Percentiles rank a stretch among this genome's conserved stretches.
Evolutionary conservation across 257 asterid genomes (phyloP).

Genomic region (Ocimum tenuiflorum): DNA sequence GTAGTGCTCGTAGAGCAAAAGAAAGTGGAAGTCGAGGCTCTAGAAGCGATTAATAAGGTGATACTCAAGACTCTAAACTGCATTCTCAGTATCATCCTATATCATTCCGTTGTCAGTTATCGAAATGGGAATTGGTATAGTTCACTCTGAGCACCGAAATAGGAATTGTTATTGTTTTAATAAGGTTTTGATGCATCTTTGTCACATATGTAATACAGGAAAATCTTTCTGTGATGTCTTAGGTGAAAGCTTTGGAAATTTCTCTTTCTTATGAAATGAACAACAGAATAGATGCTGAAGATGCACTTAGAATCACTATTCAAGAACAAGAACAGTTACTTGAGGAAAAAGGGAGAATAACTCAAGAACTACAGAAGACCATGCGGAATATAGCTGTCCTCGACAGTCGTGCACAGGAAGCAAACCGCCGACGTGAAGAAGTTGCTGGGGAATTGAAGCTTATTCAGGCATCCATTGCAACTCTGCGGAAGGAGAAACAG

Average conservation of each 20-base stretch:
- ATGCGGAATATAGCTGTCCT: conserved; percentile 50
- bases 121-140: too few species aligned
- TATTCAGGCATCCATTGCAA: conserved; percentile 47
- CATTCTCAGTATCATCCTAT: not conserved
- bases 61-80: not conserved
- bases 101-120: too few species aligned
- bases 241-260: conserved; percentile 55
- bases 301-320: conserved; percentile 30
- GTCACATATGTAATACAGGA: conserved; percentile 2
- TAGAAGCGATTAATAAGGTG: conserved; percentile 47
- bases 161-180: not conserved
- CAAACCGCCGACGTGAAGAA: conserved; percentile 46
- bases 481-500: conserved; percentile 48
- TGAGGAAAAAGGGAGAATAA: conserved; percentile 36
- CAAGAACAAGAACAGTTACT: conserved; percentile 48
- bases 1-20: conserved; percentile 31
- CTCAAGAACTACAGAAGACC: conserved; percentile 42
- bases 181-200: not conserved
- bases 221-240: conserved; percentile 13
- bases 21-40: conserved; percentile 47
- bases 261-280: conserved; percentile 47
- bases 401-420: conserved; percentile 56
- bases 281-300: conserved; percentile 52
- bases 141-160: too few species aligned
- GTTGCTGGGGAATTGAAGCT: conserved; percentile 52